These are phyloP conservation scores for Hypoxylon crocopeplum DNA, from an alignment of 495 filamentous ascomycete species.

Conservation along the genomic window DNA sequence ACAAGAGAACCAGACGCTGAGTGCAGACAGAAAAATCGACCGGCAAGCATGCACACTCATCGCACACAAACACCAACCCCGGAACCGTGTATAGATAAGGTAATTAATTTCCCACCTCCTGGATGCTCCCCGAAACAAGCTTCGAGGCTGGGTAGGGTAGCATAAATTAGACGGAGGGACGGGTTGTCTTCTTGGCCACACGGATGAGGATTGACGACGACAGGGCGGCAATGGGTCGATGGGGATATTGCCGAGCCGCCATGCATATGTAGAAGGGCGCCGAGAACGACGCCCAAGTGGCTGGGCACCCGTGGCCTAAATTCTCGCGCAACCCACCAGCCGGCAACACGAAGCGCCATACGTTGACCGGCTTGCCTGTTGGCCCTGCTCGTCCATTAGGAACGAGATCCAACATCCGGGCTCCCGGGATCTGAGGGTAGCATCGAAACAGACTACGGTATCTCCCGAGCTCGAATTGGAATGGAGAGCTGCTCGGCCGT, in stretches of 20 bases:
- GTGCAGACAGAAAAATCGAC: conserved; percentile 1
- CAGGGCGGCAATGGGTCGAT: conserved; percentile 29
- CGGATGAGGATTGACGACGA: conserved; percentile 23
- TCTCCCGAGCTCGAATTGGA: conserved; percentile 6
- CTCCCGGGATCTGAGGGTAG: conserved; percentile 4
- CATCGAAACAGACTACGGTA: background rate
- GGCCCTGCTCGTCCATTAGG: conserved; percentile 14
- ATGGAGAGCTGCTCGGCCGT: conserved; percentile 5
- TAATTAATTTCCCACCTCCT: conserved; percentile 10
- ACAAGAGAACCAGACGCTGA: conserved; percentile 3
- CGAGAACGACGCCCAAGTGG: conserved; percentile 19
- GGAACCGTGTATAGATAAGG: background rate
- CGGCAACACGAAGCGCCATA: conserved; percentile 40
- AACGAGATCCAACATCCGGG: conserved; percentile 20
- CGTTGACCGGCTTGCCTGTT: conserved; percentile 15
- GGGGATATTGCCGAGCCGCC: conserved; percentile 30
- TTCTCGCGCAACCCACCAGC: conserved; percentile 34
- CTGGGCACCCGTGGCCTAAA: conserved; percentile 9
- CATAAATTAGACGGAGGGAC: conserved; percentile 14
- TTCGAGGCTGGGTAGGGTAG: conserved; percentile 5
- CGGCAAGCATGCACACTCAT: conserved; percentile 10
- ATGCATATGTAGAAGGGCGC: conserved; percentile 27
- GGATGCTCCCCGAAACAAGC: conserved; percentile 18
- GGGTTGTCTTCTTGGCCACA: conserved; percentile 24
- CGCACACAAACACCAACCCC: conserved; percentile 8